Conservation (phyloP, 257 asterid genomes). For the Lycium barbarum region DNA sequence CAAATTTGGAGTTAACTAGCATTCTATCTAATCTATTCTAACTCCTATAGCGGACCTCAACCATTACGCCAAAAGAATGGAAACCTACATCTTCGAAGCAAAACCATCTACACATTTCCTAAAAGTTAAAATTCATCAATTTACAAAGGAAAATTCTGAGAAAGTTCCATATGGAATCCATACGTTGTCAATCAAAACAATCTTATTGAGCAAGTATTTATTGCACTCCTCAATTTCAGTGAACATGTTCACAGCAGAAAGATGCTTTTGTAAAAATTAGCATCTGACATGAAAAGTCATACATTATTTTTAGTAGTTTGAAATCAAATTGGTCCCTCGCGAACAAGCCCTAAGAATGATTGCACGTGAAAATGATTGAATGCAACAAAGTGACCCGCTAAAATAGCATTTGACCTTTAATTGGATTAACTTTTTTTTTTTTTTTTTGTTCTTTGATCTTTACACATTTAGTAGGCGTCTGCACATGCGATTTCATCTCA, state of each 20-base stretch:
- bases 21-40: too few relatives aligned
- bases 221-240: neutral
- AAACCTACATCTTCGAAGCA: neutral
- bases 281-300: neutral
- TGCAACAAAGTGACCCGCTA: constrained; percentile 6
- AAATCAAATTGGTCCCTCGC: constrained; percentile 17
- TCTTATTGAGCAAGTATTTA: neutral
- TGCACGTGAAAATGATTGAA: neutral
- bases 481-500: too few relatives aligned
- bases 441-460: neutral
- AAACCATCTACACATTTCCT: neutral
- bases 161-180: neutral
- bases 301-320: neutral
- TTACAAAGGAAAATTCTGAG: neutral
- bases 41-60: neutral
- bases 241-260: neutral
- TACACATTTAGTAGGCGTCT: neutral
- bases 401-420: constrained; percentile 14
- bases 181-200: neutral
- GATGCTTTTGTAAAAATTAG: neutral
- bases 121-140: neutral
- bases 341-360: constrained; percentile 14
- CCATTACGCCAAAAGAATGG: neutral
- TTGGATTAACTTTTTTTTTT: neutral
- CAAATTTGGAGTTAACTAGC: neutral